Evolutionary conservation across 768 basidiomycete genomes (phyloP), one percentile per base, ranked within the genome.

Genomic region (Collybia nuda): DNA sequence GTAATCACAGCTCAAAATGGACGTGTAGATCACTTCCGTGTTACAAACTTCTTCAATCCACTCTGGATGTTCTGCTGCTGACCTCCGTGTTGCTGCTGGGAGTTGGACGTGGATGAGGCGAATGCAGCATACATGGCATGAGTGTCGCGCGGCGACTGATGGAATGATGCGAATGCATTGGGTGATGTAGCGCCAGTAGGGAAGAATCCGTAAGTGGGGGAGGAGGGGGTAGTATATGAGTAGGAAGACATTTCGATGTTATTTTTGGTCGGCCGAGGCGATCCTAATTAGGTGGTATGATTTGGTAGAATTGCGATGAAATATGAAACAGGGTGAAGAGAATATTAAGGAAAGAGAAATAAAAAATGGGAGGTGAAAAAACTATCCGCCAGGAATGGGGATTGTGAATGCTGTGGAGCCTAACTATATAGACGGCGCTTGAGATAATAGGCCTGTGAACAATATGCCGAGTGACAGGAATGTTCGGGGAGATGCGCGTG

Each of bases 201-300:
- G 71, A 86, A 85, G 69, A 84, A 76, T 51, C 80, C 81, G 57
- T 67, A 81, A 3, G 75, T 75, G 50, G 83, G 82, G 2, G 84
- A 82, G 24, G 79, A 60, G 50, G 82, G 77, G 23, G 72, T 59
- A 36, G 68, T 62, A 67, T 71, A 75, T 48, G 61, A 58, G 64
- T 70, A 75, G 15, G 73, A 76, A 58, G 82, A 75, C 79, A 81
- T 79, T 26, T 26, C 55, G 61, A 65, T 58, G 38, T 59, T 58
- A 47, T 53, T 48, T 49, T 53, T 48, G 48, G 44, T 50, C 48
- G 26, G 38, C 38, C 38, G 44, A 45, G 39, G 51, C 24, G 52
- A 43, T 23, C 23, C 49, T 29, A 40, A 35, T 44, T 51, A 46
- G 41, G 47, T 12, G 48, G n/a, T 50, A 21, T 48, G 36, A 32